A percentile compares a stretch with the other conserved stretches of the same genome.
These are phyloP conservation scores for Pythium coloratum DNA, from an alignment of 352 stramenopile genomes.

Conservation along the genomic window DNA sequence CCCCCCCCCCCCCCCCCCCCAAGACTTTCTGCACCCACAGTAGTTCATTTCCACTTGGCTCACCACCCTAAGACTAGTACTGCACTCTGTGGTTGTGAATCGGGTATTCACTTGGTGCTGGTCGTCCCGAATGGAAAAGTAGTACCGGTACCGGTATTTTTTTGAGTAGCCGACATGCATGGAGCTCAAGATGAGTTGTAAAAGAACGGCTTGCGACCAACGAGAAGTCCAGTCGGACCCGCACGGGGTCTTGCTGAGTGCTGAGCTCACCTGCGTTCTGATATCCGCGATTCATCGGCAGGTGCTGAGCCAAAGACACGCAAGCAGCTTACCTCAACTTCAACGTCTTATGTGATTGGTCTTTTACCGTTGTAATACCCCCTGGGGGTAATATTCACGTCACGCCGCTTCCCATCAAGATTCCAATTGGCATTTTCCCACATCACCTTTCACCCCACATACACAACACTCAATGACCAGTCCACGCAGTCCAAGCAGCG, in stretches of 20 bases:
- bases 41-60: slow-evolving; percentile 33
- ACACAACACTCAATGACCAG: background rate
- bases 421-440: background rate
- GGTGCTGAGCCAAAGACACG: slow-evolving; percentile 2
- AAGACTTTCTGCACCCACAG: background rate
- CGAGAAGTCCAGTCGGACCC: no score
- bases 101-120: no score
- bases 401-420: slow-evolving; percentile 5
- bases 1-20: no score
- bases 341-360: background rate
- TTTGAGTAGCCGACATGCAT: no score
- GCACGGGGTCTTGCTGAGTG: slow-evolving; percentile 4
- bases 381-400: background rate
- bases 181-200: no score
- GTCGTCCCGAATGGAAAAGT: no score
- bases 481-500: background rate
- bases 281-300: background rate
- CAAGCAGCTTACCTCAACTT: background rate
- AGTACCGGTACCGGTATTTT: no score
- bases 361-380: background rate
- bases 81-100: slow-evolving; percentile 21
- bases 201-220: no score
- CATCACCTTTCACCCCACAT: background rate
- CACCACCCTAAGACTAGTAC: slow-evolving; percentile 19
- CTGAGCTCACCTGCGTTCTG: background rate